Conservation (phyloP, 768 basidiomycete species). For the Leccinum subtestaceum region DNA sequence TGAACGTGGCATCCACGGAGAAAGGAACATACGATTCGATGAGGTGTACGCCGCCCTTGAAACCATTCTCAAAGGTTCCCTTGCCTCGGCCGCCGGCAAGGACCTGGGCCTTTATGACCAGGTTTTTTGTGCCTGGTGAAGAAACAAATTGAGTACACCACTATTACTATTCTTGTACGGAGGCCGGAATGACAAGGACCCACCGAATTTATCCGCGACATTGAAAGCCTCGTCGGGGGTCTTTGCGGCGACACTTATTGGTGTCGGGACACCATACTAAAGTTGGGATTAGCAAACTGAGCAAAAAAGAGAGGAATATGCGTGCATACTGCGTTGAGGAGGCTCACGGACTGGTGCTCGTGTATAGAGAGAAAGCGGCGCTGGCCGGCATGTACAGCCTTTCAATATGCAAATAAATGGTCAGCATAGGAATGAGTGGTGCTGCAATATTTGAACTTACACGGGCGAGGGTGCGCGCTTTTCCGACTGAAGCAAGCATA, state of each 20-base stretch:
- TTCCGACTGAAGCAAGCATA: slow-evolving; percentile 71
- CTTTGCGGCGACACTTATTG: slow-evolving; percentile 85
- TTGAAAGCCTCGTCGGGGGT: slow-evolving; percentile 85
- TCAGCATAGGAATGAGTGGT: background rate
- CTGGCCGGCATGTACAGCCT: slow-evolving; percentile 77
- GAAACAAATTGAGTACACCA: background rate
- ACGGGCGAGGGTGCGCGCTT: slow-evolving; percentile 61
- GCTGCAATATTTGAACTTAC: slow-evolving; percentile 35
- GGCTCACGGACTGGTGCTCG: slow-evolving; percentile 94
- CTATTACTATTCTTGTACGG: background rate
- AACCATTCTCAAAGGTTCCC: slow-evolving; percentile 92
- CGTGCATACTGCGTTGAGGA: slow-evolving; percentile 81
- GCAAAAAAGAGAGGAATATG: background rate
- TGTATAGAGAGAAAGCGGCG: slow-evolving; percentile 94
- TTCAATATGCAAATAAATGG: background rate
- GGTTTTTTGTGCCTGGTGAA: slow-evolving; percentile 59
- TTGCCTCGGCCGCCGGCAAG: slow-evolving; percentile 98
- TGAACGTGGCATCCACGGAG: background rate
- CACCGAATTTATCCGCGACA: slow-evolving; percentile 88
- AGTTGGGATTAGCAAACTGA: background rate
- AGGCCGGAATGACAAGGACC: slow-evolving; percentile 16
- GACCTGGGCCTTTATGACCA: slow-evolving; percentile 98
- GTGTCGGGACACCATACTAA: slow-evolving; percentile 94
- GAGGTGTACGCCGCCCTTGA: slow-evolving; percentile 97
- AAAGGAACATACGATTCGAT: slow-evolving; percentile 63